These are phyloP conservation scores for Hypoxylon sp. DNA, from an alignment of 2,329 filamentous ascomycete species.

Conservation along the genomic window DNA sequence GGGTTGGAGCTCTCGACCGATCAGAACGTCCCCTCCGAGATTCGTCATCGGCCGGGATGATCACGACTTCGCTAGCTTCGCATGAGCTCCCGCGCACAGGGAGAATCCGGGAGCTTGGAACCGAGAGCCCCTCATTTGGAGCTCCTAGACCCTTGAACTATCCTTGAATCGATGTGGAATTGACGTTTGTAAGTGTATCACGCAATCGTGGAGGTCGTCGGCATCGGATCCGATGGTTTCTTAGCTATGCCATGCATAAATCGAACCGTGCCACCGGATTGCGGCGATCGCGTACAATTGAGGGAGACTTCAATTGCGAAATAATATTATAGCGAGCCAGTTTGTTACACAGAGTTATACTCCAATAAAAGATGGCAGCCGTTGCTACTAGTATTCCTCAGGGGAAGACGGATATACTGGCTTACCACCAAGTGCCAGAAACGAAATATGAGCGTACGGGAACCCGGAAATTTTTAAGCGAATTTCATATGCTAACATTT, in stretches of 20 bases:
- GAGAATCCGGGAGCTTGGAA: constrained; percentile 37
- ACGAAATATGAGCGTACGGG: constrained; percentile 56
- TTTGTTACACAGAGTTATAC: not conserved
- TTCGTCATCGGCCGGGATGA: constrained; percentile 46
- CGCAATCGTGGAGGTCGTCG: constrained; percentile 39
- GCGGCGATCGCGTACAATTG: constrained; percentile 19
- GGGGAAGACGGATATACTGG: constrained; percentile 44
- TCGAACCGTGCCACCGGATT: constrained; percentile 28
- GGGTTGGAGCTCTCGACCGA: constrained; percentile 36
- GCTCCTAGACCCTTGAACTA: constrained; percentile 3
- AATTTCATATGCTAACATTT: constrained; percentile 13
- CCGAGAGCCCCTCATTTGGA: constrained; percentile 18
- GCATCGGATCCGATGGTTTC: constrained; percentile 33
- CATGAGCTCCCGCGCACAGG: constrained; percentile 13
- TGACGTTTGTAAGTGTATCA: constrained; percentile 32
- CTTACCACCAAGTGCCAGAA: constrained; percentile 56
- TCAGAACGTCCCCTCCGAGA: constrained; percentile 31
- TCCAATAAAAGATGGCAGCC: constrained; percentile 42
- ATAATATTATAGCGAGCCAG: constrained; percentile 23
- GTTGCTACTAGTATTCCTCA: constrained; percentile 40
- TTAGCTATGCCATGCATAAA: constrained; percentile 34
- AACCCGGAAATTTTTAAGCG: not conserved
- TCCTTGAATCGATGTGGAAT: constrained; percentile 36
- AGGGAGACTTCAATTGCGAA: not conserved
- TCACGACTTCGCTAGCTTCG: constrained; percentile 42